phyloP scores from a whole-genome alignment of 768 basidiomycete species.

The Favolaschia claudopus region DNA sequence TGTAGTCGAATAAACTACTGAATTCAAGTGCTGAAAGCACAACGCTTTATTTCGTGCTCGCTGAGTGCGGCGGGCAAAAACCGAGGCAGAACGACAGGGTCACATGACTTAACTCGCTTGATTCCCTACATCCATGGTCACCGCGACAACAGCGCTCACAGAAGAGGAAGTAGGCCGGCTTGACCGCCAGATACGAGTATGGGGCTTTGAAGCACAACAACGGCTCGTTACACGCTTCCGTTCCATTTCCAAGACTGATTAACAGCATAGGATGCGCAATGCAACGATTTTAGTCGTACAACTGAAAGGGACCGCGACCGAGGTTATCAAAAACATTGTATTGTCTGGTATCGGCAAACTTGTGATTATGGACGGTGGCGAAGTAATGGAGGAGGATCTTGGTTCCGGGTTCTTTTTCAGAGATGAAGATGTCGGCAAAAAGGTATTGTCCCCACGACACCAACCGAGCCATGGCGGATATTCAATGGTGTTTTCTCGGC shows the following conservation, averaged over 20 bases:
- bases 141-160: constrained; percentile 53
- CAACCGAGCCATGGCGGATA: constrained; percentile 35
- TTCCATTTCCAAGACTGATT: constrained; percentile 30
- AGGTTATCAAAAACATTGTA: constrained; percentile 97
- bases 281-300: constrained; percentile 87
- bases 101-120: constrained; percentile 16
- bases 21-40: too few relatives aligned
- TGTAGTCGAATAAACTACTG: neutral
- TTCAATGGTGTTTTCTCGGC: constrained; percentile 51
- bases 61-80: too few relatives aligned
- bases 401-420: constrained; percentile 94
- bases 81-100: constrained; percentile 12
- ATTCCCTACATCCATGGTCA: constrained; percentile 33
- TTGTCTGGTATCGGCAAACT: constrained; percentile 94
- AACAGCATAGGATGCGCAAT: constrained; percentile 81
- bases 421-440: constrained; percentile 90
- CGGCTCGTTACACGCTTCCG: constrained; percentile 55
- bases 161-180: constrained; percentile 83
- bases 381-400: constrained; percentile 82
- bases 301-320: constrained; percentile 86
- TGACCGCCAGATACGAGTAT: constrained; percentile 95
- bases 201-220: constrained; percentile 98
- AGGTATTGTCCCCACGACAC: constrained; percentile 57
- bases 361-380: constrained; percentile 80
- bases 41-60: too few relatives aligned